phyloP scores from a whole-genome alignment of 768 basidiomycete species.

The Termitomyces sp. region DNA sequence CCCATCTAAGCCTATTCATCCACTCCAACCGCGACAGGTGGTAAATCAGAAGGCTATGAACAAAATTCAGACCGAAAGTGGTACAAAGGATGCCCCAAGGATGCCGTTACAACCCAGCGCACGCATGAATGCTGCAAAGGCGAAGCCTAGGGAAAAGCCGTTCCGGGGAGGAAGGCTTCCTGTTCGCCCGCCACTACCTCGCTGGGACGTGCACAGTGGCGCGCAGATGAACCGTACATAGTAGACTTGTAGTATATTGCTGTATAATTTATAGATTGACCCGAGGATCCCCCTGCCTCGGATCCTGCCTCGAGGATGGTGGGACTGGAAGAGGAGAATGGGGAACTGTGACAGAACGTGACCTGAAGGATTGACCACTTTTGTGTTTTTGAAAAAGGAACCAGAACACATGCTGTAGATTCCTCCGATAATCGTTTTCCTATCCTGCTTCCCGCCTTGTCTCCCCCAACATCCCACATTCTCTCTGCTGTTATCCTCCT shows the following conservation, averaged over 20 bases:
- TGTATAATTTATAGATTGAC: no score
- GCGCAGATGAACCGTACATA: background rate
- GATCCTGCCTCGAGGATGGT: no score
- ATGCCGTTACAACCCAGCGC: constrained; percentile 8
- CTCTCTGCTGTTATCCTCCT: constrained; percentile 25
- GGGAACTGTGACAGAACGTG: constrained; percentile 15
- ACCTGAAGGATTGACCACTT: constrained; percentile 25
- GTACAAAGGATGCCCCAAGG: background rate
- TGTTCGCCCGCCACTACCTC: constrained; percentile 21
- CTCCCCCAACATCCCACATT: constrained; percentile 8
- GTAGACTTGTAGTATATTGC: no score
- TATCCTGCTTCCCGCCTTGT: constrained; percentile 16
- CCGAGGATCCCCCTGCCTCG: no score
- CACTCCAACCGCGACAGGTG: constrained; percentile 3
- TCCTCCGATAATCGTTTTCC: constrained; percentile 23
- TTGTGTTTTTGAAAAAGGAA: constrained; percentile 18
- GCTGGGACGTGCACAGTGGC: constrained; percentile 17
- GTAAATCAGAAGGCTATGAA: constrained; percentile 1
- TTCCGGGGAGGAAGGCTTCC: constrained; percentile 23
- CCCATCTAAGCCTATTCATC: background rate
- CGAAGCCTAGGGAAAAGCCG: constrained; percentile 16
- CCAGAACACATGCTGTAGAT: constrained; percentile 29
- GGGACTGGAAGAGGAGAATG: background rate
- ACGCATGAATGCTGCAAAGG: constrained; percentile 13
- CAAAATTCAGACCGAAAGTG: background rate